phyloP scores from a whole-genome alignment of 192 early-diverging fungal genomes.

The Coemansia sp. region DNA sequence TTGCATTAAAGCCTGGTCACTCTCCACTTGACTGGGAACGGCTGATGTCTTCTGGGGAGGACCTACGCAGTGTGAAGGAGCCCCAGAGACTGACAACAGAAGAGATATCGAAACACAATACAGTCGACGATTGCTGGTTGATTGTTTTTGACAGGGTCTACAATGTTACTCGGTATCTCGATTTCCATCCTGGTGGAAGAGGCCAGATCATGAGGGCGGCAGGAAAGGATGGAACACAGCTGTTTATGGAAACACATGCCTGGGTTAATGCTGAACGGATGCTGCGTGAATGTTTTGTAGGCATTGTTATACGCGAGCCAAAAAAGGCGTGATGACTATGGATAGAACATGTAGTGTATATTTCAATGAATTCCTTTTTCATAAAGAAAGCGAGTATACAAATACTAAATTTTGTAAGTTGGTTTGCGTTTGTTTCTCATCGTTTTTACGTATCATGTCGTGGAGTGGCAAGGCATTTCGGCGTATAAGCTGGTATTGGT shows the following conservation, averaged over 20 bases:
- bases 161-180: conserved; percentile 84
- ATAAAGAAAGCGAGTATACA: neutral
- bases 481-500: no score
- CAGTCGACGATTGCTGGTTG: conserved; percentile 84
- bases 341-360: neutral
- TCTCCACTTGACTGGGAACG: conserved; percentile 92
- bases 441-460: no score
- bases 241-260: conserved; percentile 85
- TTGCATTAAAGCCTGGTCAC: conserved; percentile 81
- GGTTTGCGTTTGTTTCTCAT: no score
- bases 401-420: no score
- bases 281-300: conserved; percentile 80
- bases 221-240: conserved; percentile 87
- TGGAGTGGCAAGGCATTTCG: no score
- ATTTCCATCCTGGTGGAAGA: conserved; percentile 90
- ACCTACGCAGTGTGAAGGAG: conserved; percentile 56
- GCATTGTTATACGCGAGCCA: conserved; percentile 30
- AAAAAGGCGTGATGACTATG: neutral
- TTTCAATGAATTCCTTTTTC: neutral
- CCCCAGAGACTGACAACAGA: conserved; percentile 60
- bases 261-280: conserved; percentile 96
- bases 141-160: conserved; percentile 88
- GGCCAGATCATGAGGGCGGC: conserved; percentile 78
- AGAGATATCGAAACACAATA: conserved; percentile 77
- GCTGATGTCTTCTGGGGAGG: conserved; percentile 71